phyloP scores from a whole-genome alignment of 108 stramenopile genomes.

The Epithemia pelagica region DNA sequence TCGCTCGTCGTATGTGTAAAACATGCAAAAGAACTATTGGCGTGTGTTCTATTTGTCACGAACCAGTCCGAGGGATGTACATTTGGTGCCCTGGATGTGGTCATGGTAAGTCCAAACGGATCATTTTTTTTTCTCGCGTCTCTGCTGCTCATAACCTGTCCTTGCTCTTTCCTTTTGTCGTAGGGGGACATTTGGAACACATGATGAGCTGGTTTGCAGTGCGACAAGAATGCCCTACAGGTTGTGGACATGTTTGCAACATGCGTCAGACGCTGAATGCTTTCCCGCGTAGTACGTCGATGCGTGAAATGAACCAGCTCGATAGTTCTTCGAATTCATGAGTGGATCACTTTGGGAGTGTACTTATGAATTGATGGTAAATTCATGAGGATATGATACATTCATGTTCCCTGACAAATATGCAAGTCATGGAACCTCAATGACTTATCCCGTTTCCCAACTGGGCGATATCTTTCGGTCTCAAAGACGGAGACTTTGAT shows the following conservation, averaged over 20 bases:
- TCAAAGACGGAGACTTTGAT: too few relatives aligned
- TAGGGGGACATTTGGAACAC: slow-evolving; percentile 58
- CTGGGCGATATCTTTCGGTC: too few relatives aligned
- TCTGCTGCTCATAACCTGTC: background rate
- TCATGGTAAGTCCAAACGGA: slow-evolving; percentile 12
- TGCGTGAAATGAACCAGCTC: background rate
- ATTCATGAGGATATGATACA: too few relatives aligned
- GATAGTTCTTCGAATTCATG: background rate
- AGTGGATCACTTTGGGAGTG: background rate
- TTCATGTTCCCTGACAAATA: too few relatives aligned
- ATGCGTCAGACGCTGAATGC: slow-evolving; percentile 37
- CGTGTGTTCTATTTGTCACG: slow-evolving; percentile 74
- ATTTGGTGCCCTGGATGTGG: slow-evolving; percentile 90
- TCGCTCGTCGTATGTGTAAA: slow-evolving; percentile 44
- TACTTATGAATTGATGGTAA: too few relatives aligned
- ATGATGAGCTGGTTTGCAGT: slow-evolving; percentile 71
- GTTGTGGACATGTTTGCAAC: slow-evolving; percentile 83
- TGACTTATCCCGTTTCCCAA: too few relatives aligned
- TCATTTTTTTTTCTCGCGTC: background rate
- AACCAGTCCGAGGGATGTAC: slow-evolving; percentile 74
- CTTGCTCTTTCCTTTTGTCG: slow-evolving; percentile 8
- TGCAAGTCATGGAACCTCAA: too few relatives aligned
- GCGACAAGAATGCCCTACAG: slow-evolving; percentile 69
- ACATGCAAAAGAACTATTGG: slow-evolving; percentile 69
- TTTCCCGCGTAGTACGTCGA: slow-evolving; percentile 30